phyloP scores from a whole-genome alignment of 2,329 filamentous ascomycete species.

The Aspergillus bombycis region DNA sequence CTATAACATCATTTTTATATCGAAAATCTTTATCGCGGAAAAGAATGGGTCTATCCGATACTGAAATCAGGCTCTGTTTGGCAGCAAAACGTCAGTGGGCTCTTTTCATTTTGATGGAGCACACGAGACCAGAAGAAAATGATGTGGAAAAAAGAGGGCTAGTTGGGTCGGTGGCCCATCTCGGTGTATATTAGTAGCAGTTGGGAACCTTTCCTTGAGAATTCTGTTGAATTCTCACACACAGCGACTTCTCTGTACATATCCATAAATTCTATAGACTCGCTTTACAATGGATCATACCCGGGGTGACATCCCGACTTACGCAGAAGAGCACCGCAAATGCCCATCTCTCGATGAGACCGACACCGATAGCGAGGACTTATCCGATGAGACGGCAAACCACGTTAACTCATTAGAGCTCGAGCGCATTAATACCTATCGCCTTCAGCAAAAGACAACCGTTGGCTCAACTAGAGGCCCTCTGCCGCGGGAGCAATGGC shows the following conservation, averaged over 20 bases:
- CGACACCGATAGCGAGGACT: slow-evolving; percentile 10
- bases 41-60: slow-evolving; percentile 18
- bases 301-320: slow-evolving; percentile 1
- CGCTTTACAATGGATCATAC: slow-evolving; percentile 10
- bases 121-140: slow-evolving; percentile 4
- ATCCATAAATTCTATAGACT: background rate
- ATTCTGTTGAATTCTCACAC: background rate
- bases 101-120: background rate
- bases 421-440: slow-evolving; percentile 26
- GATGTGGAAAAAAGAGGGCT: slow-evolving; percentile 1
- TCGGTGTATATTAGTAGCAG: slow-evolving; percentile 3
- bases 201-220: background rate
- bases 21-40: slow-evolving; percentile 18
- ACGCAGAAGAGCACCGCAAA: slow-evolving; percentile 5
- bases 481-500: slow-evolving; percentile 24
- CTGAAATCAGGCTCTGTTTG: slow-evolving; percentile 7
- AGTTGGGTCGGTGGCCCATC: background rate
- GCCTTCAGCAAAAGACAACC: slow-evolving; percentile 25
- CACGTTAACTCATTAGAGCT: slow-evolving; percentile 24
- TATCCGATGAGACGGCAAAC: slow-evolving; percentile 17
- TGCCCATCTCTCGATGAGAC: slow-evolving; percentile 10
- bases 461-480: slow-evolving; percentile 26
- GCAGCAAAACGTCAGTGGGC: slow-evolving; percentile 3
- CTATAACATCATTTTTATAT: slow-evolving; percentile 7
- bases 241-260: background rate